A percentile compares a stretch with the other conserved stretches of the same genome.
Evolutionary conservation across 495 filamentous ascomycete species (phyloP).

Genomic region (Penicillium psychrofluorescens): DNA sequence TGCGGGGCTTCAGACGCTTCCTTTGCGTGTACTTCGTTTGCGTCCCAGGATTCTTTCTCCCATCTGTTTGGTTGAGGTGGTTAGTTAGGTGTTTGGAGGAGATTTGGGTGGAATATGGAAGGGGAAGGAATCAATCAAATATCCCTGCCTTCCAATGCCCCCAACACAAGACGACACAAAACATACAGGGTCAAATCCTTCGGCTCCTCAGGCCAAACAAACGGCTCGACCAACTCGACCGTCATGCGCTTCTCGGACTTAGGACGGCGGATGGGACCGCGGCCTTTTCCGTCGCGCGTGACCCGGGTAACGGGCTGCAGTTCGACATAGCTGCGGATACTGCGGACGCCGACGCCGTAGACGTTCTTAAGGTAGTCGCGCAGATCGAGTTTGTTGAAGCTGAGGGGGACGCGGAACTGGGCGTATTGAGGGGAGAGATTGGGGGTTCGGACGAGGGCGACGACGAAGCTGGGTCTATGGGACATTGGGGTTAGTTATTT

Average conservation of each 20-base stretch:
- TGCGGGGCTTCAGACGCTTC: slow-evolving; percentile 15
- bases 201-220: slow-evolving; percentile 70
- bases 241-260: slow-evolving; percentile 80
- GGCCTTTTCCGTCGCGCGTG: slow-evolving; percentile 29
- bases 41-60: slow-evolving; percentile 38
- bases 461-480: slow-evolving; percentile 67
- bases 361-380: slow-evolving; percentile 78
- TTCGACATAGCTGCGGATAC: slow-evolving; percentile 72
- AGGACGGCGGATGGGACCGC: slow-evolving; percentile 47
- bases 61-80: slow-evolving; percentile 31
- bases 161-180: neutral
- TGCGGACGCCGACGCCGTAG: slow-evolving; percentile 61
- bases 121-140: neutral
- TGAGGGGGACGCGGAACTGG: slow-evolving; percentile 76
- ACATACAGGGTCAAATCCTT: slow-evolving; percentile 48
- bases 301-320: slow-evolving; percentile 50
- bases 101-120: neutral
- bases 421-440: slow-evolving; percentile 70
- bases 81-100: too few species aligned
- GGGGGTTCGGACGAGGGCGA: slow-evolving; percentile 67
- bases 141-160: too few species aligned
- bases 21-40: slow-evolving; percentile 17
- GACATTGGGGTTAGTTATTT: neutral
- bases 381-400: slow-evolving; percentile 85
- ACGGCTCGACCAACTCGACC: slow-evolving; percentile 73